Base-by-base conservation (phyloP, 129 eudicot genomes). In the Helianthus tuberosus region DNA sequence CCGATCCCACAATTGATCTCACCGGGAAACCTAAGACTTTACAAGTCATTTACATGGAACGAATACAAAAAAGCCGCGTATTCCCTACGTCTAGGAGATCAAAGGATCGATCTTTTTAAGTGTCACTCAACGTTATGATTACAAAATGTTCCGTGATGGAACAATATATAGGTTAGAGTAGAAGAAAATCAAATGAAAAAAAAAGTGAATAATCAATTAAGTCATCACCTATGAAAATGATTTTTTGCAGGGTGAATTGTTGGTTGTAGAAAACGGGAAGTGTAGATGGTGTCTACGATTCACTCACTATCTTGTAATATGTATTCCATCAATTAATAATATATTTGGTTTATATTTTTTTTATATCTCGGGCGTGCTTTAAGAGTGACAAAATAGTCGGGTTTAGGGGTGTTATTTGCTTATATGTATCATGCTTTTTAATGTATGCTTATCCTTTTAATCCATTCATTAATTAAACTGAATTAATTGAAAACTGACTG, bases 1-100 rank as follows among this genome's bases (percentile, higher is more conserved):
- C 96, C 99, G 0, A 50, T 86, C 39, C 80, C 87, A 3, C 75
- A 86, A 43, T n/a, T 82, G 78, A 83, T 89, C 5, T 80, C 84
- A 0, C 25, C 79, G 6, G 73, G 71, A 15, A 81, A 59, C 36
- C 74, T 78, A 17, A 50, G 66, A 58, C 89, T 77, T 25, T 93
- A 90, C 76, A 85, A 77, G 70, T 83, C 86, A 0, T 85, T 91
- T 72, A 91, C 91, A 2, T 91, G 95, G 97, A 73, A 80, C 1
- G 89, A 88, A 35, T 91, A 75, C 84, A 91, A 88, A 74, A 86
- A 73, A 74, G 81, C 96, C 0, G 84, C 80, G 9, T 83, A 83
- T 53, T 69, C 87, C 23, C 79, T 86, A 6, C 84, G 91, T 52
- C 53, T 90, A 38, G 92, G 89, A 5, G 89, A 82, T 68, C 79